phyloP scores from a whole-genome alignment of 306 rosid genomes.

The Casuarina glauca region DNA sequence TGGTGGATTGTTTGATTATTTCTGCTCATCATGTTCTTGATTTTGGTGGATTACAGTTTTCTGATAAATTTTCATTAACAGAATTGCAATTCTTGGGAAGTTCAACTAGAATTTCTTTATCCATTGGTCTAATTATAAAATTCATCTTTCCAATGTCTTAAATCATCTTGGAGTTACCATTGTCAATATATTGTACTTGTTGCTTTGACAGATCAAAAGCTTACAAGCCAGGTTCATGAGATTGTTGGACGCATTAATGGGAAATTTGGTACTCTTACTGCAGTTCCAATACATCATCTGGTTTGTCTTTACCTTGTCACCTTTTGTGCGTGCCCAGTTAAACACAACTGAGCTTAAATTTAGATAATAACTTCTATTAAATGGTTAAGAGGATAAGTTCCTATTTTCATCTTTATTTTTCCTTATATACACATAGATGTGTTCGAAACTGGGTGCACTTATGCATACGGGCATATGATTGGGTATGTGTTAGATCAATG shows the following conservation, averaged over 20 bases:
- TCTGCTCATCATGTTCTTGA: neutral
- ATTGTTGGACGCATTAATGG: conserved; percentile 98
- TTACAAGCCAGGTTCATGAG: conserved; percentile 97
- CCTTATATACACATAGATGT: neutral
- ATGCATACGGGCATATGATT: neutral
- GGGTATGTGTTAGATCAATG: neutral
- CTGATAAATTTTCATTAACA: neutral
- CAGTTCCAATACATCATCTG: conserved; percentile 95
- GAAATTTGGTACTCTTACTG: conserved; percentile 92
- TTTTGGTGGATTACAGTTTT: neutral
- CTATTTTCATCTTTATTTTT: neutral
- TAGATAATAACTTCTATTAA: neutral
- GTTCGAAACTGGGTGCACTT: neutral
- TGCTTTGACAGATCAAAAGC: conserved; percentile 81
- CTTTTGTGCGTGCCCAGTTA: conserved; percentile 1
- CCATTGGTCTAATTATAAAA: neutral
- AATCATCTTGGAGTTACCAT: conserved; percentile 6
- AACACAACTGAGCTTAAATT: neutral
- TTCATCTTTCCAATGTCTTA: neutral
- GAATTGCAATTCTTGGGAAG: neutral
- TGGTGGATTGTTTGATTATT: neutral
- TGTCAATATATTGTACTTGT: neutral
- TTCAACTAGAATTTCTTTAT: neutral
- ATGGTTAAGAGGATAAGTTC: neutral
- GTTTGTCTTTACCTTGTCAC: conserved; percentile 50